Base-by-base conservation (phyloP, 1,284 basidiomycete genomes). In the Ceratobasidium sp. region DNA sequence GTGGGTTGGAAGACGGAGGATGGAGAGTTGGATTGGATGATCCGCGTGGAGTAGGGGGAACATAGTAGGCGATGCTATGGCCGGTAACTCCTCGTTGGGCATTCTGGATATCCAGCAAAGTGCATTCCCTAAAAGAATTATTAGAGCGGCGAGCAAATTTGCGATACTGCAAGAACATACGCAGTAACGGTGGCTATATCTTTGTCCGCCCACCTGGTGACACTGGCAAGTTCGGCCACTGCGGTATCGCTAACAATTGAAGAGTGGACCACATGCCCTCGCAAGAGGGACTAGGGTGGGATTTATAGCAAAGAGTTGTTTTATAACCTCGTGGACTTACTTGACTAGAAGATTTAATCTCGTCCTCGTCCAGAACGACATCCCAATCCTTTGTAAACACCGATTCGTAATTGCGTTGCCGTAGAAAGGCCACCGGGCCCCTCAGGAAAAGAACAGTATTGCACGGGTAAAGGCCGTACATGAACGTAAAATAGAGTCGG, bases 401-500 rank as follows among this genome's bases (percentile, higher is more conserved):
- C 63, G 88, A 89, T 69, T 88, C 85, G 61, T 89, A 85, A 5
- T 84, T 82, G 78, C 84, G 87, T 46, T 88, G 87, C 13, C 84
- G 85, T 28, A 97, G 85, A 82, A 94, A 95, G 63, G 85, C 84
- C 28, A 88, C 87, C 2, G 95, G 94, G 46, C 87, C 85, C 69
- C 91, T 90, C 79, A 96, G 84, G 84, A 97, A 97, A 79, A 88
- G 88, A 78, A 97, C 86, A 64, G 92, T 86, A 86, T 96, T 96
- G 87, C 92, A 93, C 1, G 95, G 95, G 84, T 94, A 97, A 73
- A 97, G 89, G 82, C 95, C 97, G 85, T 96, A 97, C 81, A 97
- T 86, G 77, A 91, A 88, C 7, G 93, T 93, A 86, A 96, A 97
- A 82, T 89, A 92, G 75, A 87, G 77, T 28, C 79, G 70, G 20